Base-by-base conservation (phyloP, 768 basidiomycete genomes). In the Austroboletus festivus region DNA sequence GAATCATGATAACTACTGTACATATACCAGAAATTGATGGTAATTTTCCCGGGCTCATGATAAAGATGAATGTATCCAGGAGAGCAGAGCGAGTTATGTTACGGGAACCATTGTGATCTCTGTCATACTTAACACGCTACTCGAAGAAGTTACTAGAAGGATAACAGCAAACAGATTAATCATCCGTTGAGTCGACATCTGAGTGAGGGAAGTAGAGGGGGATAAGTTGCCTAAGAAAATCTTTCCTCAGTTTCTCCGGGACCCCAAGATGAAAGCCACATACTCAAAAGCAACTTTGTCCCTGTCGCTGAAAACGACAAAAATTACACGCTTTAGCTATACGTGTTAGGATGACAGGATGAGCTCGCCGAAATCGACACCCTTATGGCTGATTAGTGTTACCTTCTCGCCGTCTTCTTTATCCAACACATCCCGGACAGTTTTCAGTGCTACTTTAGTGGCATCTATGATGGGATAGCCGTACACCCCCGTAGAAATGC, bases 401-500 rank as follows among this genome's bases (percentile, higher is more conserved):
- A 76, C 80, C 67, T 76, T 73, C 20, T 76, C 16, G 11, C 49
- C 82, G 6, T 62, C 62, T 20, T 79, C 72, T 4, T 76, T 71
- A 20, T 88, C 84, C 34, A 82, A 62, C 46, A 81, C 82, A 26
- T 73, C 64, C 42, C 87, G 74, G 13, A 76, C 79, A 22, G 75
- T 72, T 22, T 75, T 68, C 45, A 91, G 63, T 3, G 89, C 89
- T 44, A 92, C 74, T 24, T 77, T 77, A 0, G 90, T 83, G 0
- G 89, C 90, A 54, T 80, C 81, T 38, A 68, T 66, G 38, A 89
- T 81, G 1, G 89, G 90, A 65, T 91, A 92, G 3, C 83, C 78
- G 52, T 89, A 93, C 15, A 89, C 71, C 0, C 79, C 90, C 0
- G 89, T 90, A 4, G 89, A 91, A 43, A 93, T 80, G 5, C 81